These are phyloP conservation scores for Tuctoria greenei DNA, from an alignment of 176 grass and related monocot species.

Conservation along the genomic window DNA sequence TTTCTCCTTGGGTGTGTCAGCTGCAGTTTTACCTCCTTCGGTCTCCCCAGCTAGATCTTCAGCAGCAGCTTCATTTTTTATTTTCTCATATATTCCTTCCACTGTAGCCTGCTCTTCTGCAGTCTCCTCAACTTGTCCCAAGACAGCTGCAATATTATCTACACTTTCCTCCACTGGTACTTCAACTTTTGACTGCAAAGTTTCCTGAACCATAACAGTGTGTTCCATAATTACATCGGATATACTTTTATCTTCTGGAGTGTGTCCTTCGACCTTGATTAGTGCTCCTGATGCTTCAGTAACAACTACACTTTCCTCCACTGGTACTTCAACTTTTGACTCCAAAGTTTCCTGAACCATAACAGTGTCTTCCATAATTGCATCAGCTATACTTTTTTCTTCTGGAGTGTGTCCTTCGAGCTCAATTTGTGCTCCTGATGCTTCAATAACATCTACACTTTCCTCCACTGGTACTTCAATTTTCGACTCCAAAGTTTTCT, in stretches of 20 bases:
- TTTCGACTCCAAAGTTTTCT: slow-evolving; percentile 17
- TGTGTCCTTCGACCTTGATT: slow-evolving; percentile 4
- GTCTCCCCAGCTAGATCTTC: slow-evolving; percentile 13
- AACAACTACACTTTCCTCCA: slow-evolving; percentile 8
- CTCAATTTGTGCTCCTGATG: slow-evolving; percentile 6
- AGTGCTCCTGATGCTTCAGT: slow-evolving; percentile 23
- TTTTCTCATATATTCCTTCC: slow-evolving; percentile 10
- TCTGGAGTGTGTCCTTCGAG: slow-evolving; percentile 12
- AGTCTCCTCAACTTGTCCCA: background rate
- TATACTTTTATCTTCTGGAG: slow-evolving; percentile 25
- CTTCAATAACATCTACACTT: too few species aligned
- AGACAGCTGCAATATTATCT: slow-evolving; percentile 2
- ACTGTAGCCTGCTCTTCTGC: slow-evolving; percentile 10
- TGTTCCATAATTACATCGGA: background rate
- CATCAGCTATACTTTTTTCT: slow-evolving; percentile 26
- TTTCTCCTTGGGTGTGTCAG: background rate
- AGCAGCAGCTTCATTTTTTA: slow-evolving; percentile 21
- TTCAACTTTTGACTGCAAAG: slow-evolving; percentile 1
- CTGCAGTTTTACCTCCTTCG: background rate
- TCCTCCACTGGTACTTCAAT: background rate
- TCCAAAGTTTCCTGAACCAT: slow-evolving; percentile 14
- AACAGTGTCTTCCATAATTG: background rate
- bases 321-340: slow-evolving; percentile 1
- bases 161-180: slow-evolving; percentile 5
- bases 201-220: slow-evolving; percentile 1